A percentile compares a stretch with the other conserved stretches of the same genome.
phyloP scores from a whole-genome alignment of 257 asterid genomes.

The Solanum sitiens region DNA sequence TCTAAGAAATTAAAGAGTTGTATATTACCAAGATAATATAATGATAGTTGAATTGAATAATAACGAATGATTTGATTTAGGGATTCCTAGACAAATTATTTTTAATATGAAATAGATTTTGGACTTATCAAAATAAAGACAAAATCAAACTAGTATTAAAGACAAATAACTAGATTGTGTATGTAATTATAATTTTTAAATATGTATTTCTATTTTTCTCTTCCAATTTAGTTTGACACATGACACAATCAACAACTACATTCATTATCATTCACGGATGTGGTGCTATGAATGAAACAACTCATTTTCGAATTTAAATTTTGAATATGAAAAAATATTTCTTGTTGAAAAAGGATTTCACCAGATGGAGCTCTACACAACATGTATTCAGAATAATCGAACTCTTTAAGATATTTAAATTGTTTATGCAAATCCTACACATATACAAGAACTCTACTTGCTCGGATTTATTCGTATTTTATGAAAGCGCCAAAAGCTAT shows the following conservation, averaged over 20 bases:
- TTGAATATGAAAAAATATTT: no score
- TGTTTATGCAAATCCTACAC: not conserved
- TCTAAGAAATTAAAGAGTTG: no score
- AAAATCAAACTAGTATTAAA: not conserved
- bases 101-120: not conserved
- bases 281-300: not conserved
- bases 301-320: accelerated
- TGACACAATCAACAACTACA: not conserved
- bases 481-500: not conserved
- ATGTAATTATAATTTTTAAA: not conserved
- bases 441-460: not conserved
- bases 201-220: not conserved
- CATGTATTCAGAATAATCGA: no score
- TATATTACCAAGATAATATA: no score
- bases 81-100: not conserved
- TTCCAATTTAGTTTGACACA: not conserved
- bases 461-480: not conserved
- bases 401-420: not conserved
- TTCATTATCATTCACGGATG: not conserved
- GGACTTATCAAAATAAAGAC: not conserved
- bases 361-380: no score
- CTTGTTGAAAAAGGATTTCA: accelerated
- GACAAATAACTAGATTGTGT: not conserved
- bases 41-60: not conserved
- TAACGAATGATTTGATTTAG: not conserved